Percentiles rank a stretch among this genome's conserved stretches.
Conservation (phyloP, 106 monocot genomes). For the Platanthera zijinensis region DNA sequence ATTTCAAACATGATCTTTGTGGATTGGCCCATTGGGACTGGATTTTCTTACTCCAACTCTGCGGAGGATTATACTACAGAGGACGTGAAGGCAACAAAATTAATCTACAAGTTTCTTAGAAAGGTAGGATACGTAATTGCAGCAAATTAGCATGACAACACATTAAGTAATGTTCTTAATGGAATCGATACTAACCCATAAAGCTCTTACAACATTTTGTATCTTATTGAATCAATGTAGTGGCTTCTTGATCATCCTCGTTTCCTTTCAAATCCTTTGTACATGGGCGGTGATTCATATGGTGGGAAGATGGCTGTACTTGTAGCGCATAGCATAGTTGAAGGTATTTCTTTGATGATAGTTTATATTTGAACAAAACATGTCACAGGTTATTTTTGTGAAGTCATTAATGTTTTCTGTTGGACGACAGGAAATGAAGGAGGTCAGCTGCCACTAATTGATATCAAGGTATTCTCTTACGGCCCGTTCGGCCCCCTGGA, state of each 20-base stretch:
- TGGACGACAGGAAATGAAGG: neutral
- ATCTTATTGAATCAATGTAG: conserved; percentile 18
- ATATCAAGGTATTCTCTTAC: conserved; percentile 9
- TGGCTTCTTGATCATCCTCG: conserved; percentile 50
- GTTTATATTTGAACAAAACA: neutral
- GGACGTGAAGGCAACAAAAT: neutral
- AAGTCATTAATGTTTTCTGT: neutral
- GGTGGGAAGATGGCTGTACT: conserved; percentile 30
- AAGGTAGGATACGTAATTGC: neutral
- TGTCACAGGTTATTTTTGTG: neutral
- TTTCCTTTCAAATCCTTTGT: conserved; percentile 54
- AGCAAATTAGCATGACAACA: no score
- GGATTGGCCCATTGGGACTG: conserved; percentile 10
- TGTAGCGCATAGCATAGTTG: conserved; percentile 8
- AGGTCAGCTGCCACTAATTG: neutral
- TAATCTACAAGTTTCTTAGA: conserved; percentile 3
- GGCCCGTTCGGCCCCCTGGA: no score
- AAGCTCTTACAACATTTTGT: neutral
- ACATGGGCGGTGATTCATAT: conserved; percentile 72
- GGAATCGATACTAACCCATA: neutral
- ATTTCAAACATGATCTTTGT: conserved; percentile 8
- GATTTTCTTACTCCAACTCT: conserved; percentile 5
- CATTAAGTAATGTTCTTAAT: no score
- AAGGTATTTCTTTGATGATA: conserved; percentile 10
- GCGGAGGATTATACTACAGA: conserved; percentile 1